Percentiles rank a stretch among this genome's conserved stretches.
Conservation (phyloP, 352 stramenopile species). For the Phytophthora nicotianae region DNA sequence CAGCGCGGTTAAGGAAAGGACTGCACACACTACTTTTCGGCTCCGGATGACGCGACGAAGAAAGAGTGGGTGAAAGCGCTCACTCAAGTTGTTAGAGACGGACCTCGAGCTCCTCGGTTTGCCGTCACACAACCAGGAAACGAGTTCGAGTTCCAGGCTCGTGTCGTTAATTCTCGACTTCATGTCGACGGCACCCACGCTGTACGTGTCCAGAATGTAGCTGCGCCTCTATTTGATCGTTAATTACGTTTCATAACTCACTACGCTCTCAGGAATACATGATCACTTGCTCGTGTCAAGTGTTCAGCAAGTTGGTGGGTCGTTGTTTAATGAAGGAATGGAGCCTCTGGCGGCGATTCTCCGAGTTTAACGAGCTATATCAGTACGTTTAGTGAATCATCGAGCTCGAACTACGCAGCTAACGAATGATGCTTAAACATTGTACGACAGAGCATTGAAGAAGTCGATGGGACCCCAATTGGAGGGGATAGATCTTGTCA, state of each 20-base stretch:
- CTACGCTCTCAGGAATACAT: slow-evolving; percentile 61
- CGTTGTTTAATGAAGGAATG: slow-evolving; percentile 62
- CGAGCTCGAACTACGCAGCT: background rate
- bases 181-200: slow-evolving; percentile 55
- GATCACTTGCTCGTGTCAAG: slow-evolving; percentile 60
- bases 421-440: background rate
- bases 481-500: slow-evolving; percentile 54
- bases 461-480: slow-evolving; percentile 51
- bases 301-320: slow-evolving; percentile 54
- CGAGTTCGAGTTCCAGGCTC: slow-evolving; percentile 53
- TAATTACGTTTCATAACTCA: background rate
- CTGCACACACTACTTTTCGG: slow-evolving; percentile 45
- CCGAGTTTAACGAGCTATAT: slow-evolving; percentile 64
- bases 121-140: slow-evolving; percentile 30
- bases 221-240: background rate
- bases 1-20: slow-evolving; percentile 40
- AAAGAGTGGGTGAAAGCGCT: slow-evolving; percentile 63
- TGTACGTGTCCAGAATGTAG: slow-evolving; percentile 30
- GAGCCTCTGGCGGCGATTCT: slow-evolving; percentile 70
- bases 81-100: slow-evolving; percentile 47
- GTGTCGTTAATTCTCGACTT: slow-evolving; percentile 44
- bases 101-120: slow-evolving; percentile 50
- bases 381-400: slow-evolving; percentile 32
- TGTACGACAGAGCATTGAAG: slow-evolving; percentile 42
- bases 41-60: slow-evolving; percentile 47